Evolutionary conservation across 2,329 filamentous ascomycete genomes (phyloP), one percentile per base, ranked within the genome.

Genomic region (Pseudocercospora pini-densiflorae): DNA sequence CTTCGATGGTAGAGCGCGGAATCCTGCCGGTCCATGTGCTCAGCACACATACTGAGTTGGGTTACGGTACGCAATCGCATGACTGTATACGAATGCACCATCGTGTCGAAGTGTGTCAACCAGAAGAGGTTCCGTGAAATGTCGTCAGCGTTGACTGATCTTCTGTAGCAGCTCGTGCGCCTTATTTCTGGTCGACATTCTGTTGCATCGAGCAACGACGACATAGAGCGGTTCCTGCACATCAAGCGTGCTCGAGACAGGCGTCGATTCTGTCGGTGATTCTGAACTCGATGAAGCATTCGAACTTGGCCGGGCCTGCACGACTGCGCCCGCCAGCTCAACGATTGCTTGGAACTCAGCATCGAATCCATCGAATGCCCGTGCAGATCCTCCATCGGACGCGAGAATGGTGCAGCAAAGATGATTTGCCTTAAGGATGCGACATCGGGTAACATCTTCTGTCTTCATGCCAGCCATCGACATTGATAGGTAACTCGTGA

Each of bases 371-470:
- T 71, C 64, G 62, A 63, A 69, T 7, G 66, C 63, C n/a, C 60
- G 24, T 5, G 65, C 47, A 1, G 66, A 59, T 12, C 72, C 70
- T 58, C 58, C 55, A 24, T 71, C 66, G 1, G 74, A 71, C 1
- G 74, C 73, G n/a, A 77, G 63, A n/a, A 77, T 70, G 23, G 69
- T 71, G 63, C 75, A 76, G 31, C 71, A 71, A 4, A 77, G 66
- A 47, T 77, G 75, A 55, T 77, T 77, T 5, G 75, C 74, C 61
- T 77, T 77, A 24, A 77, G 68, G 9, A 77, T 68, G 10, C 75
- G 69, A 47, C 68, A 75, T 19, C 64, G 68, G 14, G 71, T 72
- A n/a, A 77, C 64, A 31, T 77, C 74, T n/a, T 73, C 70, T 5
- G 27, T 43, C 19, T 68, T 67, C 71, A 77, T 74, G 12, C 65